phyloP scores from a whole-genome alignment of 805 yeast species.

The Teunomyces atbi region DNA sequence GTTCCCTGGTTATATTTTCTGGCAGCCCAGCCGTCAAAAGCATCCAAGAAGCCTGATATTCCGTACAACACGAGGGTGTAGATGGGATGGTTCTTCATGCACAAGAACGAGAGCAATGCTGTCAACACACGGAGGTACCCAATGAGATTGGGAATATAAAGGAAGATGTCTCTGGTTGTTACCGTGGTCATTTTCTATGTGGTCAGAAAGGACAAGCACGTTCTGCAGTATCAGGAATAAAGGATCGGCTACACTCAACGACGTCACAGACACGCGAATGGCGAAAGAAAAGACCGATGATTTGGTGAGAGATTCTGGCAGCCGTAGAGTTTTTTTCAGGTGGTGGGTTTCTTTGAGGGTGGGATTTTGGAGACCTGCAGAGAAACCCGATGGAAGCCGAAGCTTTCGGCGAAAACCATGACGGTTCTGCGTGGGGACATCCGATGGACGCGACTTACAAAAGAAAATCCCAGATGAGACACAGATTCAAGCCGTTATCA shows the following conservation, averaged over 20 bases:
- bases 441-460: too few species aligned
- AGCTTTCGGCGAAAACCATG: constrained; percentile 3
- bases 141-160: constrained; percentile 86
- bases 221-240: neutral
- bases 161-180: constrained; percentile 56
- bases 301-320: constrained; percentile 1
- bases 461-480: too few species aligned
- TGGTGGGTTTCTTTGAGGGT: neutral
- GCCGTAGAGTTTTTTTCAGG: constrained; percentile 2
- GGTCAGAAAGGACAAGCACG: neutral
- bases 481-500: too few species aligned
- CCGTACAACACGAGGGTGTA: constrained; percentile 77
- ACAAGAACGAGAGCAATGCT: constrained; percentile 72
- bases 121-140: constrained; percentile 85
- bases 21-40: constrained; percentile 95
- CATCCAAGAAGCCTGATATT: constrained; percentile 88
- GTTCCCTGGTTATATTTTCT: constrained; percentile 86
- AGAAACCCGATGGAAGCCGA: constrained; percentile 3
- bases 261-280: constrained; percentile 5
- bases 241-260: constrained; percentile 1
- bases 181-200: constrained; percentile 8
- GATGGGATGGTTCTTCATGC: constrained; percentile 83
- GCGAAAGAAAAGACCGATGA: neutral
- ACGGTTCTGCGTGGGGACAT: neutral
- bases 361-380: constrained; percentile 1